A percentile compares a stretch with the other conserved stretches of the same genome.
phyloP scores from a whole-genome alignment of 2,329 filamentous ascomycete species.

The Neofusicoccum parvum region DNA sequence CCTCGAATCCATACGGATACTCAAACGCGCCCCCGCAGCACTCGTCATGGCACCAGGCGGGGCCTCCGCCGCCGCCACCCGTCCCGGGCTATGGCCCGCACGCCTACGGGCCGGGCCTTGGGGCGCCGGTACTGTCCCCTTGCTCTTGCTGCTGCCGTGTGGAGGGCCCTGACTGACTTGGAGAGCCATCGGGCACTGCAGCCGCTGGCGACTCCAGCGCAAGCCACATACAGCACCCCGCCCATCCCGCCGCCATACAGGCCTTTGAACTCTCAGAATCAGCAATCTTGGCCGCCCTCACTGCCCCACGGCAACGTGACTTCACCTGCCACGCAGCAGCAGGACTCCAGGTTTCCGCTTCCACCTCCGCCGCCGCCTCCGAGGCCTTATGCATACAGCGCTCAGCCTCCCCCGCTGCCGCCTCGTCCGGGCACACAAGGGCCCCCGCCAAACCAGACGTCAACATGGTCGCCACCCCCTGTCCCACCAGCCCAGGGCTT shows the following conservation, averaged over 20 bases:
- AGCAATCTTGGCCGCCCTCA: neutral
- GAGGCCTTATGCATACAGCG: neutral
- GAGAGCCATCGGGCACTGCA: neutral
- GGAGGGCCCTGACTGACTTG: neutral
- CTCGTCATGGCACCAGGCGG: conserved; percentile 4
- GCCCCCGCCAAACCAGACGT: neutral
- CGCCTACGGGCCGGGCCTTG: neutral
- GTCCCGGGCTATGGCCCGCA: neutral
- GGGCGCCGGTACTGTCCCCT: neutral
- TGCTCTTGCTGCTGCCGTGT: neutral
- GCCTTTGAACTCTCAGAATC: neutral
- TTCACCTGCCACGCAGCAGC: neutral
- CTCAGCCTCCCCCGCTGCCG: neutral
- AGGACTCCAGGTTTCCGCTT: neutral
- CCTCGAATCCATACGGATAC: neutral
- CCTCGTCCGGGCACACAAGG: conserved; percentile 6
- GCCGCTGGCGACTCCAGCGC: neutral
- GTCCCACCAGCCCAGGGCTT: neutral
- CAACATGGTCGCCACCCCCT: neutral
- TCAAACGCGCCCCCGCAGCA: neutral
- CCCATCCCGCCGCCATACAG: conserved; percentile 7
- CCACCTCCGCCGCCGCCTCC: neutral
- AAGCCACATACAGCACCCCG: neutral
- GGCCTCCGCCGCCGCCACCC: neutral
- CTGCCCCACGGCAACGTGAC: neutral